Base-by-base conservation (phyloP, 2,329 filamentous ascomycete species). In the Cryphonectria nitschkei region DNA sequence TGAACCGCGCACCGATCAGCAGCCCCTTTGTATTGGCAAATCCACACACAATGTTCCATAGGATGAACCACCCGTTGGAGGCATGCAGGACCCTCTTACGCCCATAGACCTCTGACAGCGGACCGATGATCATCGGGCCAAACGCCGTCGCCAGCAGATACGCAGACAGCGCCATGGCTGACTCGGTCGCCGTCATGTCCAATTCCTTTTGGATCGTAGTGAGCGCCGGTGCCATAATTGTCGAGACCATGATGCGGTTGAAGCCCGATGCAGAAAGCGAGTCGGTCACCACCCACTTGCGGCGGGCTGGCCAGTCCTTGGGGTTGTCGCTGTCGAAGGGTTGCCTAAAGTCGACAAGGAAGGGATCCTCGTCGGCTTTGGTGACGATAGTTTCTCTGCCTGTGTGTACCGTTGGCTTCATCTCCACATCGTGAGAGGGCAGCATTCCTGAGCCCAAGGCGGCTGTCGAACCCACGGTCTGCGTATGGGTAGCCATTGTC, bases 221-320 rank as follows among this genome's bases (percentile, higher is more conserved):
- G 37, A 91, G 74, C 0, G 84, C 84, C 0, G 84, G 84, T 0
- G 85, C 85, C 78, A 87, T 84, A 75, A 87, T 86, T 0, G 84
- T 85, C 3, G 84, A 85, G 0, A 85, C 83, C 73, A 87, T 81
- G 70, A 86, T 85, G 13, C 83, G 83, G 61, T 84, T 85, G 74
- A 87, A 86, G 9, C 84, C 84, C 0, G 83, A 84, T 2, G 82
- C 81, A 0, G 85, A 86, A 0, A 86, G 79, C 3, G 85, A 81
- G 64, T 83, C 76, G 3, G 85, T 87, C 1, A 84, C 82, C 0
- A 80, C 79, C 85, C 85, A 87, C 76, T 87, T 87, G 2, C 77
- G 78, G 1, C 77, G 71, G 0, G 69, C 75, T 0, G 80, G 76
- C 82, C 82, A 84, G 68, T 83, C 75, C 39, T 78, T 76, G 1